Evolutionary conservation across 805 yeast species (phyloP).

Genomic region (Candida odintsovae): DNA sequence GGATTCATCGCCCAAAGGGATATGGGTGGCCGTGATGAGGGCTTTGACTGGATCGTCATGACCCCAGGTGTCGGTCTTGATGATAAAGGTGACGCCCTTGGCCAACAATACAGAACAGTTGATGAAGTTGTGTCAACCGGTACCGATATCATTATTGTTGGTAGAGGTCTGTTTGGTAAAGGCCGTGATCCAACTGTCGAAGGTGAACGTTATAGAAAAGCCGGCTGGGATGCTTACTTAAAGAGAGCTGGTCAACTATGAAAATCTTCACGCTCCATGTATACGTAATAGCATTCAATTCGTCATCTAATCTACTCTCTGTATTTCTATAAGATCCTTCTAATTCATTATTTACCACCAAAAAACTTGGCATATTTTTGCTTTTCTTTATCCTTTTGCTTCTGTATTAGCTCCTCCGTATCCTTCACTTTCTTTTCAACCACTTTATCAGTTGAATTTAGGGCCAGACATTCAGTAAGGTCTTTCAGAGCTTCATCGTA

Average conservation of each 20-base stretch:
- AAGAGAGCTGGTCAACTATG: constrained; percentile 26
- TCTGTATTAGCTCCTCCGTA: constrained; percentile 35
- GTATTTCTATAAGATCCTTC: too few species aligned
- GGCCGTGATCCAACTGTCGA: constrained; percentile 89
- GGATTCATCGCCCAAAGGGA: constrained; percentile 94
- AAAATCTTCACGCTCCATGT: background rate
- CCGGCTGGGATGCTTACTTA: constrained; percentile 92
- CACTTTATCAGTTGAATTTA: constrained; percentile 44
- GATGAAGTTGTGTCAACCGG: constrained; percentile 78
- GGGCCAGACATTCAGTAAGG: constrained; percentile 36
- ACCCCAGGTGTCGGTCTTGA: constrained; percentile 99
- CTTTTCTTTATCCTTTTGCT: constrained; percentile 43
- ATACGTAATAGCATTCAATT: too few species aligned
- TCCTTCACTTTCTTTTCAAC: constrained; percentile 39
- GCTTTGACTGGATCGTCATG: constrained; percentile 93
- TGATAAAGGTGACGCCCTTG: constrained; percentile 91
- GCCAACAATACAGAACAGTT: constrained; percentile 95
- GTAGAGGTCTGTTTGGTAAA: constrained; percentile 92
- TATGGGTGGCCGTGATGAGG: constrained; percentile 78
- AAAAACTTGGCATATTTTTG: constrained; percentile 62
- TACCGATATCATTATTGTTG: constrained; percentile 96
- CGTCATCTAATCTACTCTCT: too few species aligned
- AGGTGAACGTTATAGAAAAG: constrained; percentile 82
- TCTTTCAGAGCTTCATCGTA: constrained; percentile 44
- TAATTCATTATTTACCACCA: constrained; percentile 9